Percentiles rank a stretch among this genome's conserved stretches.
Evolutionary conservation across 108 stramenopile species (phyloP).

Genomic region (Skeletonema grethae): DNA sequence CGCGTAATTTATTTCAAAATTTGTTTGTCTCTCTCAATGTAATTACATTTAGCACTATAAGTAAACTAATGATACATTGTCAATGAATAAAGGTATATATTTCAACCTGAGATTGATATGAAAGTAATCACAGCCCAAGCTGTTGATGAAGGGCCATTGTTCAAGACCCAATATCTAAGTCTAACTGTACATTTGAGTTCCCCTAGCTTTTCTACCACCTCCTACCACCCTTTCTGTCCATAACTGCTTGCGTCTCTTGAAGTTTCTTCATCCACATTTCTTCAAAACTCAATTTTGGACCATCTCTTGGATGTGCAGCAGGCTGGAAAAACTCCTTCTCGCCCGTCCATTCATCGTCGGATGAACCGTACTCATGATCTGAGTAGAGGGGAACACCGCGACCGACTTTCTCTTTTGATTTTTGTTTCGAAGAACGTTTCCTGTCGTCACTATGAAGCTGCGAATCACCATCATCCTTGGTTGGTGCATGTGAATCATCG

Average conservation of each 20-base stretch:
- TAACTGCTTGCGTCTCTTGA: conserved; percentile 15
- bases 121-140: background rate
- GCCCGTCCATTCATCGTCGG: conserved; percentile 9
- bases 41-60: background rate
- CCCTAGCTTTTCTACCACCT: background rate
- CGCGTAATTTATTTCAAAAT: too few species aligned
- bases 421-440: background rate
- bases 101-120: background rate
- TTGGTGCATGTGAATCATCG: background rate
- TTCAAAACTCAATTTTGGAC: conserved; percentile 23
- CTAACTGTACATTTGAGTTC: background rate
- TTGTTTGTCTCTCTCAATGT: background rate
- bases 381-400: conserved; percentile 25
- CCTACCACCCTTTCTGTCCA: background rate
- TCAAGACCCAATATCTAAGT: too few species aligned
- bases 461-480: background rate
- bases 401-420: background rate
- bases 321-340: background rate
- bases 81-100: background rate
- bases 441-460: background rate
- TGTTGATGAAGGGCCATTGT: background rate
- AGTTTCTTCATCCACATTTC: conserved; percentile 25
- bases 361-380: conserved; percentile 3
- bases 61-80: background rate
- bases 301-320: background rate